Evolutionary conservation across 1,139 yeast genomes (phyloP).

Genomic region (Candida frijolesensis): DNA sequence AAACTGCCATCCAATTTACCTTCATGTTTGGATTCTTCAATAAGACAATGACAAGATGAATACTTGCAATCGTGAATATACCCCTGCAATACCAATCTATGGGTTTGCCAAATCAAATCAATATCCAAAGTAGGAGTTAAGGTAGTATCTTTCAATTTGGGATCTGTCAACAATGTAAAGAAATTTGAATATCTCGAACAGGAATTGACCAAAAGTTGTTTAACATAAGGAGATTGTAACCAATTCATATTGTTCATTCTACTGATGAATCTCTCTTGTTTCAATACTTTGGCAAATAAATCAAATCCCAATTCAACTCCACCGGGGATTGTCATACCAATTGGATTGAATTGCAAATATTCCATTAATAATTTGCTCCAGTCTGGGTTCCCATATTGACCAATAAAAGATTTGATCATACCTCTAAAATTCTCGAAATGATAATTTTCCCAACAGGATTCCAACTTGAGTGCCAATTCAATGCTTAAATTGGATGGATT

Average conservation of each 20-base stretch:
- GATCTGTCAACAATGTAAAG: slow-evolving; percentile 21
- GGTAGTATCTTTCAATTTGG: slow-evolving; percentile 10
- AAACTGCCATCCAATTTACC: slow-evolving; percentile 15
- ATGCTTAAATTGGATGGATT: slow-evolving; percentile 5
- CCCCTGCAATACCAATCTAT: slow-evolving; percentile 28
- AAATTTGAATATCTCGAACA: slow-evolving; percentile 30
- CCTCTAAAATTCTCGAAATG: slow-evolving; percentile 1
- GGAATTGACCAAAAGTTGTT: slow-evolving; percentile 23
- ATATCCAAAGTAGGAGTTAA: slow-evolving; percentile 43
- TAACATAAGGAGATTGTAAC: slow-evolving; percentile 26
- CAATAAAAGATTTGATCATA: not conserved
- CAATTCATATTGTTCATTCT: slow-evolving; percentile 34
- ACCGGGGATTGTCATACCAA: slow-evolving; percentile 22
- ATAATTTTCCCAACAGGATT: not conserved
- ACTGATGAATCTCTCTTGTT: slow-evolving; percentile 33
- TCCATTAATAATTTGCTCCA: slow-evolving; percentile 6
- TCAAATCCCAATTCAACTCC: slow-evolving; percentile 27
- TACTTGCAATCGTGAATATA: slow-evolving; percentile 26
- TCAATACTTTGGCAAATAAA: slow-evolving; percentile 31
- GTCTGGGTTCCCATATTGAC: not conserved
- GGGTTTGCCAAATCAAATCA: slow-evolving; percentile 45
- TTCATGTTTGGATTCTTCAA: slow-evolving; percentile 20
- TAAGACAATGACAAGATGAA: slow-evolving; percentile 12
- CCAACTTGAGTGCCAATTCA: not conserved
- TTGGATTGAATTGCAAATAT: slow-evolving; percentile 23